Conservation (phyloP, 2,329 filamentous ascomycete species). For the Penicillium paneum region DNA sequence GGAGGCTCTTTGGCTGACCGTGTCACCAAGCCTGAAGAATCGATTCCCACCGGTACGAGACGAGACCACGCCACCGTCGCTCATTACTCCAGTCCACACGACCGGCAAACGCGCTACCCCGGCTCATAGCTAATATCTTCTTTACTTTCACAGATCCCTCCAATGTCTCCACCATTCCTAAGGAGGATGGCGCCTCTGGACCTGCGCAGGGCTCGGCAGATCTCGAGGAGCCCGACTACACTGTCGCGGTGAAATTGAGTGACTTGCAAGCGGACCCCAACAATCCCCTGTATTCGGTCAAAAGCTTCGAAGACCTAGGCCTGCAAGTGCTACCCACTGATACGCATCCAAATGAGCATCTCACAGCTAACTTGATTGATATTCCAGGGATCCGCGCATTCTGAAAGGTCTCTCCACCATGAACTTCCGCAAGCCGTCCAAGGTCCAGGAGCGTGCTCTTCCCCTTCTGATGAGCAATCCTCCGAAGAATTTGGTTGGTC, state of each 20-base stretch:
- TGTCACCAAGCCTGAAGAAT: constrained; percentile 43
- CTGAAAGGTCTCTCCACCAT: constrained; percentile 74
- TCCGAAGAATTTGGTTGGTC: constrained; percentile 91
- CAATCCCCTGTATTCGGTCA: constrained; percentile 82
- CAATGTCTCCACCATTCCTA: constrained; percentile 14
- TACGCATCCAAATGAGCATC: background rate
- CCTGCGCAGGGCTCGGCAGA: constrained; percentile 46
- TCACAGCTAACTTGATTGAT: constrained; percentile 4
- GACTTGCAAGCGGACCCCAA: constrained; percentile 83
- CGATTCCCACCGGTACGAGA: constrained; percentile 32
- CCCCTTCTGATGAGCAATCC: constrained; percentile 83
- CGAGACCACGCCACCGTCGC: constrained; percentile 12
- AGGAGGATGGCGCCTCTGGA: constrained; percentile 41
- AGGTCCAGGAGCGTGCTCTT: constrained; percentile 93
- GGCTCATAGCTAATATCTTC: constrained; percentile 20
- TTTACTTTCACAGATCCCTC: constrained; percentile 11
- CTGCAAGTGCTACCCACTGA: constrained; percentile 57
- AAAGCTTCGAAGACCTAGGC: constrained; percentile 78
- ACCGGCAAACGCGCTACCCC: constrained; percentile 13
- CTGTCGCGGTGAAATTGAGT: constrained; percentile 88
- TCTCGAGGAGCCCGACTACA: constrained; percentile 70
- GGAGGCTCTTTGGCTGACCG: constrained; percentile 48
- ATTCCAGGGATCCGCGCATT: constrained; percentile 56
- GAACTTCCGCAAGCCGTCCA: constrained; percentile 92
- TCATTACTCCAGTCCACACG: constrained; percentile 7